phyloP scores from a whole-genome alignment of 1,139 yeast genomes.

The Suhomyces atakaporum region DNA sequence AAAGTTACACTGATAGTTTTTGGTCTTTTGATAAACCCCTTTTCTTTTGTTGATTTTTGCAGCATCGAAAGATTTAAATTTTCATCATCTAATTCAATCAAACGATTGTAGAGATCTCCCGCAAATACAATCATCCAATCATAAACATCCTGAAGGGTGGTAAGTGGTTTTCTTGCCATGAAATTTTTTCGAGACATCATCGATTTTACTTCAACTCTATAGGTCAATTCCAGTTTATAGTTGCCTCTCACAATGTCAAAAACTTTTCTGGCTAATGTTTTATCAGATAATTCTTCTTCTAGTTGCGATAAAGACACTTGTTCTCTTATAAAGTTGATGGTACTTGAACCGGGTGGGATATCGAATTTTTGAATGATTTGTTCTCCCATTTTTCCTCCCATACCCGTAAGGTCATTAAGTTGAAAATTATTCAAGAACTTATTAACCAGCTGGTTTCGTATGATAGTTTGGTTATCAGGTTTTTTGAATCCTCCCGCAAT shows the following conservation, averaged over 20 bases:
- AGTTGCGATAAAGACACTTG: constrained; percentile 41
- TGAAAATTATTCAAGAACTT: constrained; percentile 62
- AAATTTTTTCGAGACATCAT: constrained; percentile 90
- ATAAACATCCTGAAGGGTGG: constrained; percentile 55
- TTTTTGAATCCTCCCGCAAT: constrained; percentile 85
- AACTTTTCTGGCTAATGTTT: constrained; percentile 48
- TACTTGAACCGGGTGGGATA: constrained; percentile 41
- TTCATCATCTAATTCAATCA: constrained; percentile 78
- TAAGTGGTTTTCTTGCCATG: constrained; percentile 52
- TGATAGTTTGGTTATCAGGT: constrained; percentile 83
- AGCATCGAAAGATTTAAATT: constrained; percentile 34
- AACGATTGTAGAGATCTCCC: constrained; percentile 73
- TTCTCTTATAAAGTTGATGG: constrained; percentile 52
- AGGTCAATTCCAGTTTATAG: constrained; percentile 51
- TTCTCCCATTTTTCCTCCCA: constrained; percentile 89
- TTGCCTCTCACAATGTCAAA: constrained; percentile 68
- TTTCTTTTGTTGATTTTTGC: constrained; percentile 23
- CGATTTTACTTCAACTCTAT: constrained; percentile 68
- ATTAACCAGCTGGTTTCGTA: constrained; percentile 50
- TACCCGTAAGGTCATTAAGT: constrained; percentile 77
- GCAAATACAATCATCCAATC: constrained; percentile 85
- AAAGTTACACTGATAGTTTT: constrained; percentile 50
- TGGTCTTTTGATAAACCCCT: constrained; percentile 46
- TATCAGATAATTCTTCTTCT: constrained; percentile 36
- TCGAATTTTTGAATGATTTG: constrained; percentile 48